Percentiles rank a stretch among this genome's conserved stretches.
Evolutionary conservation across 75 land plant genomes (phyloP).

Genomic region (Azolla pinnata): DNA sequence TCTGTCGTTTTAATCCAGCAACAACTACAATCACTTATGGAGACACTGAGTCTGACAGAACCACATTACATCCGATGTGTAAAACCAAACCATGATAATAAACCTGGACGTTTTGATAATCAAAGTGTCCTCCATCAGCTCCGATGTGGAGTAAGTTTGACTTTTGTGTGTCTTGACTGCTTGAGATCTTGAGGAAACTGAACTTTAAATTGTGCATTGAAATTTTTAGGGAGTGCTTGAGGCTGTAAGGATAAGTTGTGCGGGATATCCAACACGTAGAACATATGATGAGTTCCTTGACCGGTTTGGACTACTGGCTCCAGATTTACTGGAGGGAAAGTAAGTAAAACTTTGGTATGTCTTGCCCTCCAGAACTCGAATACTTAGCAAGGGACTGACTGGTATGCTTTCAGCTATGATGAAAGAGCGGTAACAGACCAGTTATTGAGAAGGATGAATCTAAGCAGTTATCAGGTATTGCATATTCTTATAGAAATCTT

Average conservation of each 20-base stretch:
- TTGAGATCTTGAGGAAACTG: too few species aligned
- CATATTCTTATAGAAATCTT: too few species aligned
- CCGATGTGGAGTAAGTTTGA: constrained; percentile 69
- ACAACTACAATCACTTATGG: constrained; percentile 78
- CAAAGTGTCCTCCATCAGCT: constrained; percentile 62
- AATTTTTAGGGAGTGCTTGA: constrained; percentile 67
- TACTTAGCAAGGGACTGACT: neutral
- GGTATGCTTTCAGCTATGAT: constrained; percentile 40
- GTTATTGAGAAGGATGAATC: constrained; percentile 49
- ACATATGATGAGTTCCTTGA: constrained; percentile 68
- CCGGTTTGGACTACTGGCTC: constrained; percentile 73
- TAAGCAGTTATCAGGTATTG: constrained; percentile 66
- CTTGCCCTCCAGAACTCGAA: neutral
- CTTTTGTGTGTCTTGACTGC: neutral
- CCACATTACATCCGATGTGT: constrained; percentile 84
- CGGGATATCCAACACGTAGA: constrained; percentile 77
- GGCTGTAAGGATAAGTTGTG: constrained; percentile 80
- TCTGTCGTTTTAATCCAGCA: constrained; percentile 34
- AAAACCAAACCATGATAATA: constrained; percentile 72
- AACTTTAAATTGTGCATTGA: neutral
- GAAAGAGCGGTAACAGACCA: constrained; percentile 52
- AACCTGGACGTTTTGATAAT: constrained; percentile 77
- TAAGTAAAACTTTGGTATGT: constrained; percentile 19
- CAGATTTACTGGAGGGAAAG: constrained; percentile 71
- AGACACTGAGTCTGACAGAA: constrained; percentile 60